These are phyloP conservation scores for Ophiostoma sp. DNA, from an alignment of 2,329 filamentous ascomycete genomes.

Conservation along the genomic window DNA sequence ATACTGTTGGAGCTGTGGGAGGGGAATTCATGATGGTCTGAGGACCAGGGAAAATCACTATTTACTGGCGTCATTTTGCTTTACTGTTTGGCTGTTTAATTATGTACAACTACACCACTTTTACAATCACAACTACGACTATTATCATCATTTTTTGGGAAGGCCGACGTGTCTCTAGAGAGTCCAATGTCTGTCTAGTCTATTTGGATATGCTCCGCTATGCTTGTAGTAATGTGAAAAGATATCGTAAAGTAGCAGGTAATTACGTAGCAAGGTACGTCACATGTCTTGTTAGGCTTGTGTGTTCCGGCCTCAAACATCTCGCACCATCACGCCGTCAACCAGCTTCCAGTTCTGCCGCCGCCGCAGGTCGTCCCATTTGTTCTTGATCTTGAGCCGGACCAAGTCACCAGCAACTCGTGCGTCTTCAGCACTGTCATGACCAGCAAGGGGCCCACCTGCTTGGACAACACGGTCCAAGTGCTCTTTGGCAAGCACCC, in stretches of 20 bases:
- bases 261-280: neutral
- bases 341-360: slow-evolving; percentile 65
- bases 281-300: neutral
- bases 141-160: neutral
- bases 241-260: neutral
- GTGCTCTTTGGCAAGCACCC: slow-evolving; percentile 66
- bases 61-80: slow-evolving; percentile 25
- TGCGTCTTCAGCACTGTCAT: slow-evolving; percentile 92
- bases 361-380: slow-evolving; percentile 67
- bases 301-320: neutral
- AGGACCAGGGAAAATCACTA: slow-evolving; percentile 24
- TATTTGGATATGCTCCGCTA: neutral
- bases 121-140: slow-evolving; percentile 18
- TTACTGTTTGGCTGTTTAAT: slow-evolving; percentile 12
- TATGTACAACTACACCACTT: slow-evolving; percentile 24
- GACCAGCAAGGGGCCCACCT: slow-evolving; percentile 55
- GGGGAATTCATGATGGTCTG: slow-evolving; percentile 4
- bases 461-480: slow-evolving; percentile 75
- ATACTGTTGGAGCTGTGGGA: neutral
- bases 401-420: slow-evolving; percentile 86
- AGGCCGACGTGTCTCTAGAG: neutral
- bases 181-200: neutral
- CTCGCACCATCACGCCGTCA: slow-evolving; percentile 40
- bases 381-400: slow-evolving; percentile 65
- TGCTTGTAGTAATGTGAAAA: neutral